Evolutionary conservation across 2,329 filamentous ascomycete species (phyloP).

Genomic region (Neofusicoccum parvum): DNA sequence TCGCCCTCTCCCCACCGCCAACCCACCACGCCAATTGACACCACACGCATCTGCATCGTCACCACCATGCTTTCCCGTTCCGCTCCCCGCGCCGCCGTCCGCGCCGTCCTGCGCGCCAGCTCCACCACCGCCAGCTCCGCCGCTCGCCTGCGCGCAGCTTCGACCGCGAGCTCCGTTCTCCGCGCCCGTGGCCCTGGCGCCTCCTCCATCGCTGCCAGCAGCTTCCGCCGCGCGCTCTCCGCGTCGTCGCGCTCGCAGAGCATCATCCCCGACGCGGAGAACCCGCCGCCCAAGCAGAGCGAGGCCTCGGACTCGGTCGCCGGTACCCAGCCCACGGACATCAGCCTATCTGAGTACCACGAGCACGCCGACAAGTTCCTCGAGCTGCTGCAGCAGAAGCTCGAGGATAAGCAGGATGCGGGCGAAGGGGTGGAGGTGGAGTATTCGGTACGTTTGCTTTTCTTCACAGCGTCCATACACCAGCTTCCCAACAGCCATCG

Average conservation of each 20-base stretch:
- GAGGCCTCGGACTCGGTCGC: conserved; percentile 38
- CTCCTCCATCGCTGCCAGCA: not conserved
- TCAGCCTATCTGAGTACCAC: conserved; percentile 75
- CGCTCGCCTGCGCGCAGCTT: conserved; percentile 5
- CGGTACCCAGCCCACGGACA: conserved; percentile 58
- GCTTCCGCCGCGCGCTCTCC: conserved; percentile 30
- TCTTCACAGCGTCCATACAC: no score
- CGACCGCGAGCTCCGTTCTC: not conserved
- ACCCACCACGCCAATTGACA: not conserved
- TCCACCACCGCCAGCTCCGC: conserved; percentile 3
- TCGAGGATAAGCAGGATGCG: conserved; percentile 76
- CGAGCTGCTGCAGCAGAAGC: conserved; percentile 57
- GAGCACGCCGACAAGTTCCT: conserved; percentile 76
- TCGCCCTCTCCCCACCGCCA: not conserved
- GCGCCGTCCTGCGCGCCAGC: conserved; percentile 15
- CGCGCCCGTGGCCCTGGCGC: not conserved
- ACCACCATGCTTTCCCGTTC: conserved; percentile 9
- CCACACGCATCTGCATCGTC: not conserved
- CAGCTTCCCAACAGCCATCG: no score
- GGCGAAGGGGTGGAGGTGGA: conserved; percentile 82
- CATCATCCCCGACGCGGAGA: conserved; percentile 49
- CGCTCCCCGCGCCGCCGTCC: not conserved
- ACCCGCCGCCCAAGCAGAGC: conserved; percentile 40
- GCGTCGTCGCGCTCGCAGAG: conserved; percentile 31
- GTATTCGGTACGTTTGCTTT: conserved; percentile 67